Percentiles rank a stretch among this genome's conserved stretches.
Conservation (phyloP, 192 early-diverging fungal genomes). For the Helicostylum pulchrum region DNA sequence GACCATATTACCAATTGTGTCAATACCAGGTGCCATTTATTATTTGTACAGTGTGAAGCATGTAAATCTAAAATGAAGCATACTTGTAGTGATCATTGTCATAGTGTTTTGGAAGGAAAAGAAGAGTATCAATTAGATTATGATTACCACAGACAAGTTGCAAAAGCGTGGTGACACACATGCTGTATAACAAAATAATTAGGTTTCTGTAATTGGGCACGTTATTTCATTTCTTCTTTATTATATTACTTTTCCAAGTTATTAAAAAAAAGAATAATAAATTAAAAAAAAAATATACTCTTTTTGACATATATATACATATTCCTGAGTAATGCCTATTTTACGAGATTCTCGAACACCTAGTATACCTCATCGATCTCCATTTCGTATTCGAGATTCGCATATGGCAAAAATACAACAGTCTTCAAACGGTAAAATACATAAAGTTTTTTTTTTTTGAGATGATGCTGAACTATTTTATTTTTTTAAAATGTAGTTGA, state of each 20-base stretch:
- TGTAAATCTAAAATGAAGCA: slow-evolving; percentile 44
- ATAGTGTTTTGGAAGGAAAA: slow-evolving; percentile 32
- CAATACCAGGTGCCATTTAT: slow-evolving; percentile 62
- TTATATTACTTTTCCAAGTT: too few species aligned
- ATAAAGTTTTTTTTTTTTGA: not conserved
- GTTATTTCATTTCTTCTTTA: too few species aligned
- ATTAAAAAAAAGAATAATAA: too few species aligned
- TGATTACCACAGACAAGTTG: slow-evolving; percentile 32
- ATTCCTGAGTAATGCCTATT: not conserved
- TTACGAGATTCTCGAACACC: slow-evolving; percentile 14
- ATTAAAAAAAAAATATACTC: too few species aligned
- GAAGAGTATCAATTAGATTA: slow-evolving; percentile 19
- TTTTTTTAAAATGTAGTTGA: not conserved
- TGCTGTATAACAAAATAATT: too few species aligned
- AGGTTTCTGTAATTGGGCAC: too few species aligned
- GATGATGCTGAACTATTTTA: too few species aligned
- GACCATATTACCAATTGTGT: slow-evolving; percentile 65
- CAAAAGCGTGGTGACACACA: too few species aligned
- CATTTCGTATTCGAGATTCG: slow-evolving; percentile 22
- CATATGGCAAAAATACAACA: slow-evolving; percentile 11
- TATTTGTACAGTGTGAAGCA: slow-evolving; percentile 65
- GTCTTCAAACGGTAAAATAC: slow-evolving; percentile 1
- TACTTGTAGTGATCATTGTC: slow-evolving; percentile 45
- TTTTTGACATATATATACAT: too few species aligned
- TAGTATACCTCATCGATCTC: slow-evolving; percentile 21